Conservation (phyloP, 208 protist genomes). For the Acanthamoeba quina region DNA sequence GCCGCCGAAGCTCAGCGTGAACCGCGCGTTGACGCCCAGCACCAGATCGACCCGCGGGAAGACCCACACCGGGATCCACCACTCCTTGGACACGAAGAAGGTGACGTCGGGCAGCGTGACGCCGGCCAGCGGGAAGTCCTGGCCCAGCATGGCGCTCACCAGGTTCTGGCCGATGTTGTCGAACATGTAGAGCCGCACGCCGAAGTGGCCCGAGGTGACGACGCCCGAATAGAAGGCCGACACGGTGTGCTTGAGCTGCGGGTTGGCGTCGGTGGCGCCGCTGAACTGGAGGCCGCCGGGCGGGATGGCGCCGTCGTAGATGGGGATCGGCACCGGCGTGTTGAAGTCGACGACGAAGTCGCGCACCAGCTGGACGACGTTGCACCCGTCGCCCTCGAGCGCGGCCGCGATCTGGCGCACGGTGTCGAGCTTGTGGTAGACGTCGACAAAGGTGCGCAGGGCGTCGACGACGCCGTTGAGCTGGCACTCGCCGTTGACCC, state of each 20-base stretch:
- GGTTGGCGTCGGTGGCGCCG: too few species aligned
- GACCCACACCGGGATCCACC: constrained; percentile 47
- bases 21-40: constrained; percentile 26
- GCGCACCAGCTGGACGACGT: constrained; percentile 23
- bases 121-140: constrained; percentile 59
- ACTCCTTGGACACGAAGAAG: constrained; percentile 7
- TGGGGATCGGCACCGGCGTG: neutral
- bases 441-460: constrained; percentile 20
- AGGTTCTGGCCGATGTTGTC: constrained; percentile 26
- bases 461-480: neutral
- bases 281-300: constrained; percentile 50
- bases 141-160: constrained; percentile 1
- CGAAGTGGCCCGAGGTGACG: constrained; percentile 13
- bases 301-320: neutral
- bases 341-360: constrained; percentile 47
- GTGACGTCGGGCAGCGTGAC: constrained; percentile 55
- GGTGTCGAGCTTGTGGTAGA: neutral
- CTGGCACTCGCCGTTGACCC: constrained; percentile 14
- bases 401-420: neutral
- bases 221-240: neutral
- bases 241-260: neutral
- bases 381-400: constrained; percentile 45
- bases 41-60: constrained; percentile 1
- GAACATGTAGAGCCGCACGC: constrained; percentile 51
- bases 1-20: constrained; percentile 28